Evolutionary conservation across 2,329 filamentous ascomycete species (phyloP).

Genomic region (Simplicillium aogashimaense): DNA sequence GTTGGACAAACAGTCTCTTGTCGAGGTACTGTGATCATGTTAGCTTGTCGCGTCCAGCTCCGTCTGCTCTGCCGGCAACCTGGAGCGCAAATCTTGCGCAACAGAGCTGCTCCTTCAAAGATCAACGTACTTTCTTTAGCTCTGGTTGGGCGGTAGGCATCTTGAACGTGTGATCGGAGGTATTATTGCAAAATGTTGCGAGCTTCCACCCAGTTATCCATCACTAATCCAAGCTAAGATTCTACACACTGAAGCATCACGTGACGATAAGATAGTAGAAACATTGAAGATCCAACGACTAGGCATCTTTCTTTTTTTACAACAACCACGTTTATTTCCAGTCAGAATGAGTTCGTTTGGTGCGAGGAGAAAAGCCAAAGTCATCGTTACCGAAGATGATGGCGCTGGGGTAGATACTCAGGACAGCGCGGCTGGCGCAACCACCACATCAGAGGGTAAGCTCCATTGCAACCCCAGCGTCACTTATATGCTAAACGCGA

Average conservation of each 20-base stretch:
- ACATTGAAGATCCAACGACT: constrained; percentile 1
- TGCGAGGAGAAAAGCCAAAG: constrained; percentile 60
- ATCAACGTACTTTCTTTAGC: constrained; percentile 74
- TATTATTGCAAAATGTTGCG: neutral
- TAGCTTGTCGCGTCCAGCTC: constrained; percentile 9
- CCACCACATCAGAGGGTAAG: constrained; percentile 12
- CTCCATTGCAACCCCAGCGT: too few species aligned
- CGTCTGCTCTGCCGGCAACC: neutral
- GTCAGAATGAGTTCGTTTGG: constrained; percentile 43
- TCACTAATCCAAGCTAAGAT: constrained; percentile 2
- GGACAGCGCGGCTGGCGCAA: constrained; percentile 3
- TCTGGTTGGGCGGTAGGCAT: constrained; percentile 99
- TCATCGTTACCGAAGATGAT: constrained; percentile 62
- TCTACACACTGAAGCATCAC: constrained; percentile 22
- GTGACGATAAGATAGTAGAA: constrained; percentile 36
- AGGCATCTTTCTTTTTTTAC: neutral
- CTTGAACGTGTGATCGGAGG: constrained; percentile 29
- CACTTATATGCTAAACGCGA: constrained; percentile 18
- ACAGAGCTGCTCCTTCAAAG: too few species aligned
- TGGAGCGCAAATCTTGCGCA: neutral
- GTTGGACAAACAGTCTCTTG: constrained; percentile 94
- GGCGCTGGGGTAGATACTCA: constrained; percentile 20
- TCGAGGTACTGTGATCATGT: constrained; percentile 73
- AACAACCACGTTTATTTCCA: constrained; percentile 3
- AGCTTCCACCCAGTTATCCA: neutral